A percentile compares a stretch with the other conserved stretches of the same genome.
Evolutionary conservation across 73 alveolate genomes (phyloP).

Genomic region (Paramecium sexaurelia): DNA sequence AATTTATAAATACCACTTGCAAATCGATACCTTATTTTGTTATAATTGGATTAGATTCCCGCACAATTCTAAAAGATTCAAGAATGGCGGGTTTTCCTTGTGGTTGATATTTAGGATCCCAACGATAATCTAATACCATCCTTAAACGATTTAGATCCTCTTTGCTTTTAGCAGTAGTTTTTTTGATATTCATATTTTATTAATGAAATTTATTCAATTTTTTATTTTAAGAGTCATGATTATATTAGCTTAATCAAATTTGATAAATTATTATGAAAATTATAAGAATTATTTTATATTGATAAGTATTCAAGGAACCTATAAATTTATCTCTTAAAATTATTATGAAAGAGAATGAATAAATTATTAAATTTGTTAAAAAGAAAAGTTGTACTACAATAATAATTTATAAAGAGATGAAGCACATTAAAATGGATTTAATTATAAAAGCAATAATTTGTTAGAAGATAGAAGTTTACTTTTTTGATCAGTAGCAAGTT

Average conservation of each 20-base stretch:
- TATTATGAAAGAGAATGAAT: slow-evolving; percentile 49
- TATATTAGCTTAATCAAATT: neutral
- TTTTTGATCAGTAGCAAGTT: too few species aligned
- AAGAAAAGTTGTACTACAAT: slow-evolving; percentile 15
- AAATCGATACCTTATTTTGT: neutral
- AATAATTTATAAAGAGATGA: too few species aligned
- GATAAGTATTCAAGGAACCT: slow-evolving; percentile 21
- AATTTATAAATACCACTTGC: neutral
- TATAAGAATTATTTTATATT: too few species aligned
- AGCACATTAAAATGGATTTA: too few species aligned
- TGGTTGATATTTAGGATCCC: neutral
- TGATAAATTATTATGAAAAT: too few species aligned
- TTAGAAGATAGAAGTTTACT: too few species aligned
- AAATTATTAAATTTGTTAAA: neutral
- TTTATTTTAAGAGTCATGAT: neutral
- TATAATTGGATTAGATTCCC: neutral
- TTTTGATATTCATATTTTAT: neutral
- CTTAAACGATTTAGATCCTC: neutral
- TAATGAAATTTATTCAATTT: slow-evolving; percentile 4
- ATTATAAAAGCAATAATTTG: too few species aligned
- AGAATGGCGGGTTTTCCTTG: neutral
- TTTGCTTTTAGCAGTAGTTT: neutral
- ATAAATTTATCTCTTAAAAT: slow-evolving; percentile 24
- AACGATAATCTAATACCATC: neutral
- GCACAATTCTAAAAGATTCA: neutral